Evolutionary conservation across 441 rosid genomes (phyloP).

Genomic region (Arabidopsis hybrid): DNA sequence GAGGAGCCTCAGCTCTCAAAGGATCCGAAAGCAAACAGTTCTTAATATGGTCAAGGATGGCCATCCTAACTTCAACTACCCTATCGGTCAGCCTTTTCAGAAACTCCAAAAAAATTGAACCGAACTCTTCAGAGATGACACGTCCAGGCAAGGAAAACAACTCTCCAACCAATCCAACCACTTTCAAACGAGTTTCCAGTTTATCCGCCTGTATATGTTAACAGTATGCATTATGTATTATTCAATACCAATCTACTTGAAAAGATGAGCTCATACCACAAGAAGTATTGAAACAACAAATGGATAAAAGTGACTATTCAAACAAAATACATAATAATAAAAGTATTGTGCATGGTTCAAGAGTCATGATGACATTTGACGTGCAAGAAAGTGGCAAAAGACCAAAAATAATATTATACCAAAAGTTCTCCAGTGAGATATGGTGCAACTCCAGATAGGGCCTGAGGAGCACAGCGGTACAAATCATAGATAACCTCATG

Average conservation of each 20-base stretch:
- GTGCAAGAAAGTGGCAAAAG: slow-evolving; percentile 12
- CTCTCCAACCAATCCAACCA: slow-evolving; percentile 91
- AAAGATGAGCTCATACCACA: slow-evolving; percentile 30
- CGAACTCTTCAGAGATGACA: slow-evolving; percentile 71
- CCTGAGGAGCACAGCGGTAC: slow-evolving; percentile 89
- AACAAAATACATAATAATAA: slow-evolving; percentile 14
- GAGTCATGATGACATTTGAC: slow-evolving; percentile 22
- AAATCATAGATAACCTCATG: slow-evolving; percentile 94
- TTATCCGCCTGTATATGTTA: slow-evolving; percentile 81
- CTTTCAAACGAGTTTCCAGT: slow-evolving; percentile 88
- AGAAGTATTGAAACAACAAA: background rate
- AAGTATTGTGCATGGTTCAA: slow-evolving; percentile 25
- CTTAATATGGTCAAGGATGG: slow-evolving; percentile 92
- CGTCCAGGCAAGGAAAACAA: slow-evolving; percentile 83
- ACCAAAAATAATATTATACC: slow-evolving; percentile 60
- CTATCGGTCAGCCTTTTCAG: slow-evolving; percentile 97
- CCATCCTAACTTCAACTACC: slow-evolving; percentile 86
- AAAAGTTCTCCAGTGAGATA: slow-evolving; percentile 98
- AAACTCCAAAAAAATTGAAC: slow-evolving; percentile 91
- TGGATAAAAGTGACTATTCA: slow-evolving; percentile 16
- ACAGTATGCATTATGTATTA: slow-evolving; percentile 23
- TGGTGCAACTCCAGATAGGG: slow-evolving; percentile 86
- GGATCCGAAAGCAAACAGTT: slow-evolving; percentile 84
- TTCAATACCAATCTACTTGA: slow-evolving; percentile 20
- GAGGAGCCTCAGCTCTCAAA: slow-evolving; percentile 80